Conservation (phyloP, 768 basidiomycete species). For the Hygrophorus russula region DNA sequence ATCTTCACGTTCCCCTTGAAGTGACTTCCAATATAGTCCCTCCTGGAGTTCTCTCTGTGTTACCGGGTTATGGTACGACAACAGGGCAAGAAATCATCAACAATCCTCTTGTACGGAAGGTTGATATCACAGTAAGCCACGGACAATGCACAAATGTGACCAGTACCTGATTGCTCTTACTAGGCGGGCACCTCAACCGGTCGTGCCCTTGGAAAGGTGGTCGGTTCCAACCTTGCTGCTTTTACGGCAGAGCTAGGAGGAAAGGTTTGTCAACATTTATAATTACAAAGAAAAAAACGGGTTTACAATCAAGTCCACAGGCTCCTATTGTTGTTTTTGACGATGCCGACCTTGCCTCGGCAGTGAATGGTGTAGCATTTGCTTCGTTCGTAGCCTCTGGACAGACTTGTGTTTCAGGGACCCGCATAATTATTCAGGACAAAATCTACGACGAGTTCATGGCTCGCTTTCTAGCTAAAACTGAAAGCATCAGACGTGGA, state of each 20-base stretch:
- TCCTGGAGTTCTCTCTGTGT: slow-evolving; percentile 55
- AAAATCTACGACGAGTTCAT: slow-evolving; percentile 61
- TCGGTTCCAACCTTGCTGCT: slow-evolving; percentile 60
- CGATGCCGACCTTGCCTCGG: slow-evolving; percentile 62
- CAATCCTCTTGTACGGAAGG: slow-evolving; percentile 61
- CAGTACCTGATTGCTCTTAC: slow-evolving; percentile 1
- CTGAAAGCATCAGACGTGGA: slow-evolving; percentile 44
- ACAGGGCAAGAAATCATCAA: slow-evolving; percentile 58
- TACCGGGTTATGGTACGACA: slow-evolving; percentile 59
- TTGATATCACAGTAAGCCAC: slow-evolving; percentile 66
- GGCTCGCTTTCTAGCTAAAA: slow-evolving; percentile 48
- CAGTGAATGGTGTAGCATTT: slow-evolving; percentile 77
- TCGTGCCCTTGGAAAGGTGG: slow-evolving; percentile 58
- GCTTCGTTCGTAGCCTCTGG: slow-evolving; percentile 81
- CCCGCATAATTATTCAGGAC: slow-evolving; percentile 67
- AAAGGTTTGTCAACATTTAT: slow-evolving; percentile 35
- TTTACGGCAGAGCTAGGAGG: slow-evolving; percentile 84
- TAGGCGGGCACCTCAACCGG: slow-evolving; percentile 77
- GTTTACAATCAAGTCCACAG: slow-evolving; percentile 21
- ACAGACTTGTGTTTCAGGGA: slow-evolving; percentile 89
- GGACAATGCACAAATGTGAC: not conserved
- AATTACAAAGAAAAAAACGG: not conserved
- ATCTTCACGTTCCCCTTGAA: not conserved
- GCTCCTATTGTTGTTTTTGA: slow-evolving; percentile 74
- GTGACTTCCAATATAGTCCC: slow-evolving; percentile 42